Conservation (phyloP, 2,329 filamentous ascomycete species). For the Microascus cirrosus region DNA sequence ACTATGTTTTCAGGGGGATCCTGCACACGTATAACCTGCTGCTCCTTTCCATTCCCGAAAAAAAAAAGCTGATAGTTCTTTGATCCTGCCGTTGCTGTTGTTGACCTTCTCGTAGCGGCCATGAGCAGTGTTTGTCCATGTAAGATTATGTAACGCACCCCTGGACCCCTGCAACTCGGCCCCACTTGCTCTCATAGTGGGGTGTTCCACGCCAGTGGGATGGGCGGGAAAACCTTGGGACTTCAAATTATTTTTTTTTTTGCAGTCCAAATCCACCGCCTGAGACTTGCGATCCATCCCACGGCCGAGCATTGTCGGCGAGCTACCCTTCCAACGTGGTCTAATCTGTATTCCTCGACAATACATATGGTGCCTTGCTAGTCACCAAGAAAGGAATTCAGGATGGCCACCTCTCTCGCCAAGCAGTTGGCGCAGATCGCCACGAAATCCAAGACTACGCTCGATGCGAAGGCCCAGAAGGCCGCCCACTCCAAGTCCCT, state of each 20-base stretch:
- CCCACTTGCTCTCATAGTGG: background rate
- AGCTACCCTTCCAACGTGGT: background rate
- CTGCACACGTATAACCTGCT: too few relatives aligned
- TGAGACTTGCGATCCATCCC: background rate
- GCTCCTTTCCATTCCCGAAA: too few relatives aligned
- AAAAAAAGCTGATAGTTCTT: too few relatives aligned
- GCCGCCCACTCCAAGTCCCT: slow-evolving; percentile 87
- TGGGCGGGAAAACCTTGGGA: background rate
- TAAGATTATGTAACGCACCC: background rate
- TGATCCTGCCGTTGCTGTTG: too few relatives aligned
- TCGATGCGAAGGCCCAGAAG: slow-evolving; percentile 89
- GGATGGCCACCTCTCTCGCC: slow-evolving; percentile 78
- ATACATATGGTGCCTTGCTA: background rate
- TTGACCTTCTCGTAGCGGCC: too few relatives aligned
- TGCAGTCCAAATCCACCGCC: background rate
- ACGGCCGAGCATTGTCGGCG: background rate
- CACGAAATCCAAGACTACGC: slow-evolving; percentile 75
- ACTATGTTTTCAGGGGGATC: too few relatives aligned
- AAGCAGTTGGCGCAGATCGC: slow-evolving; percentile 91
- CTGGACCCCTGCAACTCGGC: background rate
- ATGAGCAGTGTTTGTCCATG: too few relatives aligned
- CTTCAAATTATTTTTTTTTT: background rate
- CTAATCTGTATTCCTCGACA: background rate
- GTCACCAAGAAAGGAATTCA: background rate
- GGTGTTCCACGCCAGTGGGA: background rate